Percentiles rank a stretch among this genome's conserved stretches.
Conservation (phyloP, 164 flowering plant species). For the Vitis rotundifolia region DNA sequence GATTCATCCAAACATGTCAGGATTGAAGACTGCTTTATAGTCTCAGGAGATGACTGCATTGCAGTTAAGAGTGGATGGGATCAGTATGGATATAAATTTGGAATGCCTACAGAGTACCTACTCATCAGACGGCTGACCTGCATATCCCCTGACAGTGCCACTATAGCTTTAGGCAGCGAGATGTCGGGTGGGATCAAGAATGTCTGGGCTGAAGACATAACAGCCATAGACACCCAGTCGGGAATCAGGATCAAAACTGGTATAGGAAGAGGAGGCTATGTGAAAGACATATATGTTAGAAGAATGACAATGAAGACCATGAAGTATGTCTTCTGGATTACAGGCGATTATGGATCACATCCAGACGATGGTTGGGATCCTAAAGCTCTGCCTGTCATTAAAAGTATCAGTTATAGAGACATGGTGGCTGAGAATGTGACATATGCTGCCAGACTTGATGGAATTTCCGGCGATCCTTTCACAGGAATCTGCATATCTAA, state of each 20-base stretch:
- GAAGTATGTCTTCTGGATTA: constrained; percentile 84
- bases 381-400: constrained; percentile 57
- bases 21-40: no score
- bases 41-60: no score
- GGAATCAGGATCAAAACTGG: constrained; percentile 73
- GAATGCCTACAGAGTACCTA: constrained; percentile 62
- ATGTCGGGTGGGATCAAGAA: constrained; percentile 87
- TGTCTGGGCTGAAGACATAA: constrained; percentile 60
- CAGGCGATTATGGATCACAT: constrained; percentile 57
- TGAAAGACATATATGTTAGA: constrained; percentile 59
- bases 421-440: constrained; percentile 65
- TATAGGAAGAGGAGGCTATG: constrained; percentile 64
- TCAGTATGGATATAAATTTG: constrained; percentile 18
- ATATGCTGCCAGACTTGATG: constrained; percentile 49
- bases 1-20: no score
- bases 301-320: constrained; percentile 55
- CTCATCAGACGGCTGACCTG: constrained; percentile 70
- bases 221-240: constrained; percentile 59
- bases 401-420: constrained; percentile 52
- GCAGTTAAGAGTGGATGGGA: no score
- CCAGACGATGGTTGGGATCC: constrained; percentile 56
- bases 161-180: constrained; percentile 83
- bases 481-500: constrained; percentile 74
- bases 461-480: constrained; percentile 48
- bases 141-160: constrained; percentile 75